These are phyloP conservation scores for Neostapfia colusana DNA, from an alignment of 176 grass and related monocot species.

Conservation along the genomic window DNA sequence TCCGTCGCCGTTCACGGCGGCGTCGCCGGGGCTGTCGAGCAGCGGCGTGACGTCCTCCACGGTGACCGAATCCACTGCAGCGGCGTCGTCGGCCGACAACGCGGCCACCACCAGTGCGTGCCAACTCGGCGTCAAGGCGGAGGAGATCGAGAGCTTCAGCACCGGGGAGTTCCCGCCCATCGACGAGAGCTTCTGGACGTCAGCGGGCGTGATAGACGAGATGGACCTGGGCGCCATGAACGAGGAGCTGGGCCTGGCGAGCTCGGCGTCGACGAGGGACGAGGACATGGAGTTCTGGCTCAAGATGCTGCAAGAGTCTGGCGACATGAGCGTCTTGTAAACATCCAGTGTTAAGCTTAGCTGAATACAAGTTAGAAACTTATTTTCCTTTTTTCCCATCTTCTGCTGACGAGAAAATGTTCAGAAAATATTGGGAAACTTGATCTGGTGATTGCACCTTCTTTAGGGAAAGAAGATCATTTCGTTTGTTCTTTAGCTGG, in stretches of 20 bases:
- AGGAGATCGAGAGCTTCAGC: constrained; percentile 41
- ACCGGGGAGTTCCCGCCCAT: constrained; percentile 26
- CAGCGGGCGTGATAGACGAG: constrained; percentile 32
- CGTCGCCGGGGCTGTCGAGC: constrained; percentile 40
- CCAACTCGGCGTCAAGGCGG: not conserved
- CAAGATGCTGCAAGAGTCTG: constrained; percentile 49
- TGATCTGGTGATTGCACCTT: constrained; percentile 34
- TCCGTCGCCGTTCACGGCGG: not conserved
- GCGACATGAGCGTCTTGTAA: constrained; percentile 41
- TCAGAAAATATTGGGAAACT: constrained; percentile 39
- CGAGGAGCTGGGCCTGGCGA: constrained; percentile 22
- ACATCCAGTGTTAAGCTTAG: not conserved
- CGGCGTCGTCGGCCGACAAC: constrained; percentile 25
- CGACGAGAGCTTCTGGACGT: constrained; percentile 60
- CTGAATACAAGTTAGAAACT: not conserved
- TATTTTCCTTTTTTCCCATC: not conserved
- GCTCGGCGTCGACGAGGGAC: constrained; percentile 12
- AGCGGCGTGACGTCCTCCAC: constrained; percentile 45
- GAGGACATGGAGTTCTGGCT: constrained; percentile 70
- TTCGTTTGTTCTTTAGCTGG: constrained; percentile 28
- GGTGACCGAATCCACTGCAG: constrained; percentile 16
- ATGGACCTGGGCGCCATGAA: constrained; percentile 36
- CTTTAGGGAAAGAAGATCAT: constrained; percentile 34
- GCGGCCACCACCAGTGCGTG: constrained; percentile 21
- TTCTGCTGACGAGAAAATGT: constrained; percentile 36